Conservation (phyloP, 495 filamentous ascomycete species). For the Clohesyomyces aquaticus region DNA sequence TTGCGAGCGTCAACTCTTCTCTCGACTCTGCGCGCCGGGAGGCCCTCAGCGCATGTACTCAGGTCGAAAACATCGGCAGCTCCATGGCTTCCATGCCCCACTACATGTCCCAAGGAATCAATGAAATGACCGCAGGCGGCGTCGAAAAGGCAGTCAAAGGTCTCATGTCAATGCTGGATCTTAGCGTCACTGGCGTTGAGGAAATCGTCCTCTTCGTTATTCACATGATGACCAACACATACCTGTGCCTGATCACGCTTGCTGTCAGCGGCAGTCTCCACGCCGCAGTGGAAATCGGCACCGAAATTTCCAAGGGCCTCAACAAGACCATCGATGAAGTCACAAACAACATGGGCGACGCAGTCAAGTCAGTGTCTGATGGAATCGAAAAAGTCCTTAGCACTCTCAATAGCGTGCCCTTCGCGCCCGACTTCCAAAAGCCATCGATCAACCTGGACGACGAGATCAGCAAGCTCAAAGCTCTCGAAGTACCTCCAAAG, state of each 20-base stretch:
- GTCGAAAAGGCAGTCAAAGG: conserved; percentile 78
- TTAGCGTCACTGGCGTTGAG: conserved; percentile 82
- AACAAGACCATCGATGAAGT: conserved; percentile 72
- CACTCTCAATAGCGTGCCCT: conserved; percentile 50
- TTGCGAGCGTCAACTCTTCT: conserved; percentile 68
- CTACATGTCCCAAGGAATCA: conserved; percentile 86
- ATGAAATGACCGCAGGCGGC: conserved; percentile 75
- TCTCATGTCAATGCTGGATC: conserved; percentile 71
- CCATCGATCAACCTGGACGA: conserved; percentile 63
- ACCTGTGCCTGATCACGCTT: conserved; percentile 81
- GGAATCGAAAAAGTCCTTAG: conserved; percentile 62
- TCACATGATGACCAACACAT: conserved; percentile 85
- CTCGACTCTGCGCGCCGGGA: conserved; percentile 74
- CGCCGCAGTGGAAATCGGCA: conserved; percentile 66
- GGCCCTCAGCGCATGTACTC: conserved; percentile 84
- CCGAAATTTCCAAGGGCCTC: conserved; percentile 71
- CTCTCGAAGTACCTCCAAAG: conserved; percentile 66
- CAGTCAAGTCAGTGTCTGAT: conserved; percentile 60
- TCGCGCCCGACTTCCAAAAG: conserved; percentile 43
- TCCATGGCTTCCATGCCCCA: conserved; percentile 97
- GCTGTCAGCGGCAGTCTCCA: conserved; percentile 76
- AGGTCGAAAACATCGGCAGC: conserved; percentile 92
- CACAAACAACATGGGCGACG: conserved; percentile 62
- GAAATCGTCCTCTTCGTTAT: conserved; percentile 87
- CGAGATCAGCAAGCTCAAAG: conserved; percentile 65